Evolutionary conservation across 1,284 basidiomycete genomes (phyloP).

Genomic region (Cystobasidium pallidum): DNA sequence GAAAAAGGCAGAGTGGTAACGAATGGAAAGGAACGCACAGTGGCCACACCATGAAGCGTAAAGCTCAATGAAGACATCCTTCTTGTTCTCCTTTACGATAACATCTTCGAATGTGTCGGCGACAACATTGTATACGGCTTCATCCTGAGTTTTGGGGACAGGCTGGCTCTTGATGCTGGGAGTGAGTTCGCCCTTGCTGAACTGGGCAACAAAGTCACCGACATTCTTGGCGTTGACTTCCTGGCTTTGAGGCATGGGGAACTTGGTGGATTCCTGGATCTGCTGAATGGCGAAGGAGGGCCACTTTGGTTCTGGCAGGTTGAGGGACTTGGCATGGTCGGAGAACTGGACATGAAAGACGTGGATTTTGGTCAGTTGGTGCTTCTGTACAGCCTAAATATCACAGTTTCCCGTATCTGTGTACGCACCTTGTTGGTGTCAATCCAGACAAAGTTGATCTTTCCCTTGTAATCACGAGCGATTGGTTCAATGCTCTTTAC

Average conservation of each 20-base stretch:
- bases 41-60: constrained; percentile 87
- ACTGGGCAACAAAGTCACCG: constrained; percentile 68
- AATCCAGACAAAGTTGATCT: constrained; percentile 98
- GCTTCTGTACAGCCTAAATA: constrained; percentile 1
- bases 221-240: constrained; percentile 64
- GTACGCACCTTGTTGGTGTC: constrained; percentile 73
- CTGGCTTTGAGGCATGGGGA: constrained; percentile 74
- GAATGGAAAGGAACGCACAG: constrained; percentile 41
- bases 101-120: constrained; percentile 83
- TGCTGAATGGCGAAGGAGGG: constrained; percentile 94
- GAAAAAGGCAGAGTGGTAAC: no score
- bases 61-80: constrained; percentile 97
- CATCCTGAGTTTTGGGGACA: constrained; percentile 80
- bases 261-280: constrained; percentile 81
- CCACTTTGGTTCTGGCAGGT: constrained; percentile 81
- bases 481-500: constrained; percentile 74
- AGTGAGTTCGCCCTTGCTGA: constrained; percentile 71
- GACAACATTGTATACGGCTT: constrained; percentile 81
- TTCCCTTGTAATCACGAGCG: constrained; percentile 78
- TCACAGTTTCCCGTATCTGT: background rate
- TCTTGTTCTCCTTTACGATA: constrained; percentile 75
- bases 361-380: background rate
- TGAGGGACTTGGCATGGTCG: constrained; percentile 94
- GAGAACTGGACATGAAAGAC: constrained; percentile 63
- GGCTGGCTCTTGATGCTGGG: constrained; percentile 90